Conservation (phyloP, 78 protist genomes). For the Diacronema lutheri region DNA sequence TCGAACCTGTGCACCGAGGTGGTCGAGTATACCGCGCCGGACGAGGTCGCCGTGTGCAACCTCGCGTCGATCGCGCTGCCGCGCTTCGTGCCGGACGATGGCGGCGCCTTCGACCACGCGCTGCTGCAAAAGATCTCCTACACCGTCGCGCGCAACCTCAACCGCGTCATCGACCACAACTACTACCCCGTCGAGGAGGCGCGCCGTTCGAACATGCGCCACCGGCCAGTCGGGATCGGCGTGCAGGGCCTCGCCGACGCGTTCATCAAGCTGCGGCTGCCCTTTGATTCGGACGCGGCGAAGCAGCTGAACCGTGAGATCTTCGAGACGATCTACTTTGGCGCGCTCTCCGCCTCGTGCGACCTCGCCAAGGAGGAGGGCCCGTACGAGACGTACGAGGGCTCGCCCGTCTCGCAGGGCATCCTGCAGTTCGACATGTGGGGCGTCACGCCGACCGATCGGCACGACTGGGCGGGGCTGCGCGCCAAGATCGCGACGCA, state of each 20-base stretch:
- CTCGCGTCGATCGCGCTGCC: slow-evolving; percentile 96
- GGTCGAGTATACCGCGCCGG: slow-evolving; percentile 91
- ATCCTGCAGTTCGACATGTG: slow-evolving; percentile 94
- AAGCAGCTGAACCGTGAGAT: slow-evolving; percentile 85
- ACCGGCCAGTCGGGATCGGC: slow-evolving; percentile 97
- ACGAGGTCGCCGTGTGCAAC: slow-evolving; percentile 96
- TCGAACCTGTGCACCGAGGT: slow-evolving; percentile 97
- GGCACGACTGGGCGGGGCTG: slow-evolving; percentile 59
- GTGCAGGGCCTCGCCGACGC: slow-evolving; percentile 93
- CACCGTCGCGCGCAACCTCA: slow-evolving; percentile 76
- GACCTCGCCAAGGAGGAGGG: slow-evolving; percentile 69
- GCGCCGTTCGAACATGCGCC: slow-evolving; percentile 77
- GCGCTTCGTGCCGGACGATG: slow-evolving; percentile 62
- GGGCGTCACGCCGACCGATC: slow-evolving; percentile 73
- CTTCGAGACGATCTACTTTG: slow-evolving; percentile 95
- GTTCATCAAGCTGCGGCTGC: slow-evolving; percentile 79
- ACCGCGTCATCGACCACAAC: slow-evolving; percentile 90
- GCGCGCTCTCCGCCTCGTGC: slow-evolving; percentile 34
- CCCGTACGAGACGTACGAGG: slow-evolving; percentile 70
- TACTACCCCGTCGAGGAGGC: slow-evolving; percentile 97
- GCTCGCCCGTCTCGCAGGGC: slow-evolving; percentile 87
- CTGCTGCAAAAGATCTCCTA: slow-evolving; percentile 46
- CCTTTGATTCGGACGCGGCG: slow-evolving; percentile 90
- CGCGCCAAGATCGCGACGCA: slow-evolving; percentile 8
- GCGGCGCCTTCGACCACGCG: slow-evolving; percentile 67